Evolutionary conservation across 257 asterid genomes (phyloP).

Genomic region (Nicotiana undulata): DNA sequence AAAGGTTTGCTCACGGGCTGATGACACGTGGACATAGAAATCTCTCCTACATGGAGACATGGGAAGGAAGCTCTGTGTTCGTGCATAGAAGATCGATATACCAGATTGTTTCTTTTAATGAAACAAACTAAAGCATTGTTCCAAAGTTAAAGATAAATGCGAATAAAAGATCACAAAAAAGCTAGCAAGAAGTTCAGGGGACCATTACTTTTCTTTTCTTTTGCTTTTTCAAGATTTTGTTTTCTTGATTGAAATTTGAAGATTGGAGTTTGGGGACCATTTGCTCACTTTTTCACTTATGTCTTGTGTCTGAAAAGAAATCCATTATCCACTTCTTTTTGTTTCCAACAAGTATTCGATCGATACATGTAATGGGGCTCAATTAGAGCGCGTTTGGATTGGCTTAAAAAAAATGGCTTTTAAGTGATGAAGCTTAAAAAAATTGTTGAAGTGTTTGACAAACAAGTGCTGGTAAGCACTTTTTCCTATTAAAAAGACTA

Average conservation of each 20-base stretch:
- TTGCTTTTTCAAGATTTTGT: neutral
- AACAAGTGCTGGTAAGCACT: no score
- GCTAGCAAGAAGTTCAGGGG: slow-evolving; percentile 3
- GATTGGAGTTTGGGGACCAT: slow-evolving; percentile 19
- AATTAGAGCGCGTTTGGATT: no score
- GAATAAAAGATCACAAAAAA: neutral
- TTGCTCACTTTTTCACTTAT: neutral
- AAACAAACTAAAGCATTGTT: slow-evolving; percentile 31
- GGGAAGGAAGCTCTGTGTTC: neutral
- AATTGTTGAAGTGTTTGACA: no score
- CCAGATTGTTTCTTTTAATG: slow-evolving; percentile 62
- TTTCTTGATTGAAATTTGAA: neutral
- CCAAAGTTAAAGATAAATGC: slow-evolving; percentile 6
- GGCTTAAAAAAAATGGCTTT: no score
- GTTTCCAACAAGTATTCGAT: no score
- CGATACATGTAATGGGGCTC: no score
- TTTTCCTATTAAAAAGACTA: no score
- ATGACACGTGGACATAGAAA: neutral
- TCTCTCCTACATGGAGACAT: neutral
- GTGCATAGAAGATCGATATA: neutral
- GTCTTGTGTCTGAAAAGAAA: neutral
- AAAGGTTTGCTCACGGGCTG: neutral
- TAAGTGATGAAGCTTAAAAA: no score
- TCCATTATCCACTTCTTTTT: no score
- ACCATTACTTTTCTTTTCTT: slow-evolving; percentile 5